Evolutionary conservation across 2,329 filamentous ascomycete species (phyloP).

Genomic region (Phialocephala sp.): DNA sequence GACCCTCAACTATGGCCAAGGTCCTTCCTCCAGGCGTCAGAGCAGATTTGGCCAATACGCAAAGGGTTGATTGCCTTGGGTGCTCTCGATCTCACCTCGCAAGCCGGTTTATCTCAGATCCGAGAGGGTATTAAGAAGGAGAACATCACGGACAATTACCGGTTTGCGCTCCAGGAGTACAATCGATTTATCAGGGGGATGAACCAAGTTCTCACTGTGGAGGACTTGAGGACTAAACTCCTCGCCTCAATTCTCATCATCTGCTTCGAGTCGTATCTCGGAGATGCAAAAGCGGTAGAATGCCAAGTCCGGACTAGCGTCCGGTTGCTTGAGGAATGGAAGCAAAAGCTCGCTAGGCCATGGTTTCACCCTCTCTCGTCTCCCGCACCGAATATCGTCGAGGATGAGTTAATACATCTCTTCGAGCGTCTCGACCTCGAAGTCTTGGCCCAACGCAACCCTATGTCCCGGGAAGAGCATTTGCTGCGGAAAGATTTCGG

Average conservation of each 20-base stretch:
- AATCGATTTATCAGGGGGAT: slow-evolving; percentile 30
- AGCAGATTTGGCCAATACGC: slow-evolving; percentile 29
- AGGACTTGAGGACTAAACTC: slow-evolving; percentile 39
- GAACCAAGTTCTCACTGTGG: slow-evolving; percentile 23
- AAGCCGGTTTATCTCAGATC: not conserved
- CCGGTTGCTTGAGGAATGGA: slow-evolving; percentile 27
- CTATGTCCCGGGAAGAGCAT: slow-evolving; percentile 24
- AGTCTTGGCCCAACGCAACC: slow-evolving; percentile 21
- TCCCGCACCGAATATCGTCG: slow-evolving; percentile 24
- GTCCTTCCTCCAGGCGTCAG: slow-evolving; percentile 29
- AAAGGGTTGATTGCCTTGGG: slow-evolving; percentile 37
- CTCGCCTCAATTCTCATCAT: slow-evolving; percentile 34
- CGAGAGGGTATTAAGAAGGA: not conserved
- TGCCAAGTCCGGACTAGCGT: slow-evolving; percentile 25
- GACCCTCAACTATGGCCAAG: slow-evolving; percentile 28
- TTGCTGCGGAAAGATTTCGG: slow-evolving; percentile 25
- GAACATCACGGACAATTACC: slow-evolving; percentile 43
- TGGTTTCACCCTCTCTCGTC: slow-evolving; percentile 13
- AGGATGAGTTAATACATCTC: slow-evolving; percentile 34
- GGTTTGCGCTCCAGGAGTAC: slow-evolving; percentile 30
- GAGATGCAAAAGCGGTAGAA: slow-evolving; percentile 22
- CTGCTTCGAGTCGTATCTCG: slow-evolving; percentile 35
- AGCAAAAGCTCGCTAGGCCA: not conserved
- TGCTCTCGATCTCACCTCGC: slow-evolving; percentile 20
- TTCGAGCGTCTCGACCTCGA: slow-evolving; percentile 34